These are phyloP conservation scores for Erigeron canadensis DNA, from an alignment of 129 eudicot genomes.

Conservation along the genomic window DNA sequence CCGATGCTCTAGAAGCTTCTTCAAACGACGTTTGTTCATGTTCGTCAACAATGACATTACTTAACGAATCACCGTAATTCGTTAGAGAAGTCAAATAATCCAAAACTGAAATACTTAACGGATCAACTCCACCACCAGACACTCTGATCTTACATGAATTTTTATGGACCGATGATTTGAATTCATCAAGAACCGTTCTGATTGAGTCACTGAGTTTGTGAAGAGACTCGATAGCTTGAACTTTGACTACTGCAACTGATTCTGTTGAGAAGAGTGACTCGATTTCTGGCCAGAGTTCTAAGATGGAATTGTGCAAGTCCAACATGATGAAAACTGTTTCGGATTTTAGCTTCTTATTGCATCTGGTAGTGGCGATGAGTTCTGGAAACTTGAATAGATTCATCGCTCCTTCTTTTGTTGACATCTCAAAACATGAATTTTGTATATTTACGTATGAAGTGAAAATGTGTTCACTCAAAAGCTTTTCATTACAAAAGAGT, in stretches of 20 bases:
- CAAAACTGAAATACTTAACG: conserved; percentile 38
- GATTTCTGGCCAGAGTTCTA: conserved; percentile 49
- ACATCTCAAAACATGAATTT: conserved; percentile 50
- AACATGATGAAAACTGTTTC: conserved; percentile 47
- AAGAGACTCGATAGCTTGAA: conserved; percentile 46
- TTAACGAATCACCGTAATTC: conserved; percentile 37
- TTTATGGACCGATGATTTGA: conserved; percentile 44
- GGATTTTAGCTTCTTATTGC: conserved; percentile 44
- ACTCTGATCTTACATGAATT: conserved; percentile 38
- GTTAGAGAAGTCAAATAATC: conserved; percentile 35
- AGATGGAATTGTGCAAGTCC: conserved; percentile 50
- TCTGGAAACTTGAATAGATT: conserved; percentile 51
- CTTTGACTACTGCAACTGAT: conserved; percentile 31
- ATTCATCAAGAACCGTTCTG: conserved; percentile 26
- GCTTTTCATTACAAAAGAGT: too few species aligned
- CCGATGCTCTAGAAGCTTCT: too few species aligned
- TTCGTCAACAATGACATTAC: conserved; percentile 41
- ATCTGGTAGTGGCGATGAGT: conserved; percentile 45
- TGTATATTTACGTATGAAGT: conserved; percentile 27
- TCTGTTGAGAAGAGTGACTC: conserved; percentile 55
- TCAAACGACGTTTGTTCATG: conserved; percentile 21
- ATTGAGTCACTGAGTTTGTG: conserved; percentile 41
- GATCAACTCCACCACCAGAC: conserved; percentile 52
- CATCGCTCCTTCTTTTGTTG: conserved; percentile 46
- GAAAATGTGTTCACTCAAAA: too few species aligned